These are phyloP conservation scores for Dioscorea dumetorum DNA, from an alignment of 106 monocot species.

Conservation along the genomic window DNA sequence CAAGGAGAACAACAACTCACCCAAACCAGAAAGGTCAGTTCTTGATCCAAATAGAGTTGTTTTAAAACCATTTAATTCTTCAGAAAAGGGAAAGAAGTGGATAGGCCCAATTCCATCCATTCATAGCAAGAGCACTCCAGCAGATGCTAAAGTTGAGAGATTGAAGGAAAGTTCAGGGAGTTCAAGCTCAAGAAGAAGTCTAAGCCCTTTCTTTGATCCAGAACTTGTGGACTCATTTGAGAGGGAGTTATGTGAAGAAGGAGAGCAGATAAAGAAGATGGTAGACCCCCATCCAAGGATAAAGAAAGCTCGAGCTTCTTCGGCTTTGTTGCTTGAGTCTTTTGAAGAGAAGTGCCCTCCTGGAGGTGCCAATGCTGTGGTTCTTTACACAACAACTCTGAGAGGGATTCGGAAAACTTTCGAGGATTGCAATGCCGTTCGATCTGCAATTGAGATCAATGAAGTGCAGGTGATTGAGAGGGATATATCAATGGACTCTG, in stretches of 20 bases:
- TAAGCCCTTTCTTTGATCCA: constrained; percentile 76
- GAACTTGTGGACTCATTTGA: constrained; percentile 69
- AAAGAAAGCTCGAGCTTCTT: neutral
- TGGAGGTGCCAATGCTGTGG: constrained; percentile 41
- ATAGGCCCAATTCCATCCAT: neutral
- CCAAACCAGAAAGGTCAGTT: neutral
- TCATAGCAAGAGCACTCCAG: neutral
- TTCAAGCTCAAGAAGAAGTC: constrained; percentile 33
- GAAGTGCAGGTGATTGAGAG: constrained; percentile 59
- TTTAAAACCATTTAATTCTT: constrained; percentile 19
- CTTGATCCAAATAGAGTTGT: constrained; percentile 7
- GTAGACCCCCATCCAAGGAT: constrained; percentile 8
- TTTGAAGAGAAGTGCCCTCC: constrained; percentile 67
- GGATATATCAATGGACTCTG: constrained; percentile 93
- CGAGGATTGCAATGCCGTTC: constrained; percentile 82
- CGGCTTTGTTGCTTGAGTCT: constrained; percentile 14
- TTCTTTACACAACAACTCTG: constrained; percentile 81
- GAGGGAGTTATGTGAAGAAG: constrained; percentile 41
- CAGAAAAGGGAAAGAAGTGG: neutral
- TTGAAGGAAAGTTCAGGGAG: constrained; percentile 9
- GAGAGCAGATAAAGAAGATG: constrained; percentile 55
- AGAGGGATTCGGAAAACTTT: constrained; percentile 82
- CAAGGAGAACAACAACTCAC: constrained; percentile 22
- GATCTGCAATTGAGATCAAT: constrained; percentile 38
- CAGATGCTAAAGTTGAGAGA: constrained; percentile 1